Evolutionary conservation across 129 eudicot genomes (phyloP), one percentile per base, ranked within the genome.

Genomic region (Gnaphalium uliginosum): DNA sequence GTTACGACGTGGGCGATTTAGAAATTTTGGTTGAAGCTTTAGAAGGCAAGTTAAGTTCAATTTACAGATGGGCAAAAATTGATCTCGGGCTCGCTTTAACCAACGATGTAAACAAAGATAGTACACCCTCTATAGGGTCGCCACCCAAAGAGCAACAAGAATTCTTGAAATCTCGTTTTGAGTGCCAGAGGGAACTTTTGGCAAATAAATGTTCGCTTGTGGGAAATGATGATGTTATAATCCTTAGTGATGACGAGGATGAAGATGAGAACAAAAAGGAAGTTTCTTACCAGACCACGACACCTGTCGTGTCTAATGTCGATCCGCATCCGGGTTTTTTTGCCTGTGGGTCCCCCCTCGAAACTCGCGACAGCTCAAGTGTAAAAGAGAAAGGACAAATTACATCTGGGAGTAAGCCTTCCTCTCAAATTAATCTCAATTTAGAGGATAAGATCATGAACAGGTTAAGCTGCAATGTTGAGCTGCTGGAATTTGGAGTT

Each of bases 41-140:
- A 78, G 96, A 95, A 84, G 97, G 99, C 18, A 95, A 95, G 83
- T 54, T 91, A 33, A 95, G 97, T 85, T 84, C 99, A 27, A 78
- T 95, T 32, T 95, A 95, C 79, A 79, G 94, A 87, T 95, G 99
- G 99, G 99, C 95, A n/a, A 91, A 88, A 76, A 87, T 59, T 57
- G 96, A 95, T 85, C 91, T 91, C 8, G 97, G 99, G 57, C 85
- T 95, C 59, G 83, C 82, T 39, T 76, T 95, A 64, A 85, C 87
- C 27, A 81, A 90, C 48, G 74, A 69, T 74, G 74, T 84, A 54
- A 72, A 88, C 13, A 95, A 82, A 76, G 96, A 87, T 5, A 82
- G 39, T 32, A 27, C 50, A 56, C 85, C 39, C 30, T 58, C 58
- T 37, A 67, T 76, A 6, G 84, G 19, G 53, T 56, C 48, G 25